Base-by-base conservation (phyloP, 2,329 filamentous ascomycete species). In the Talaromyces marneffei region DNA sequence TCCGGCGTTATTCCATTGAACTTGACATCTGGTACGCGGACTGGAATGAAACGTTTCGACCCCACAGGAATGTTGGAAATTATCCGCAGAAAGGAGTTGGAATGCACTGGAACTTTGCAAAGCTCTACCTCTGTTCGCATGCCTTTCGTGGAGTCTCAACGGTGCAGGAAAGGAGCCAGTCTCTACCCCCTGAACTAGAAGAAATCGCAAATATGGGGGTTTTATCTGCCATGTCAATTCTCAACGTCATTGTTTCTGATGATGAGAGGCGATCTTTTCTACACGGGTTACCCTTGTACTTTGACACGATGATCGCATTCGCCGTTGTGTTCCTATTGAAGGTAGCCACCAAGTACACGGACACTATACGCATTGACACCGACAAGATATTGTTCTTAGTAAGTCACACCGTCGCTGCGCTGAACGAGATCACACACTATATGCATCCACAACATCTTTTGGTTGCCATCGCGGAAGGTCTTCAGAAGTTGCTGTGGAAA, bases 21-120 rank as follows among this genome's bases (percentile, higher is more conserved):
- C 27, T 54, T n/a, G 60, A 77, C 71, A 39, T 27, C 9, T 53
- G 44, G 44, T 35, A 53, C n/a, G 57, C 57, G 16, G 57, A 53
- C 25, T 59, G 57, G 57, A 53, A 53, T 8, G 57, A 59, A 18
- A 52, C 31, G 7, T 59, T 59, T 33, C 50, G 67, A 33, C 71
- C 71, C 4, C 75, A 77, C 59, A 67, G 70, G 31, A 71, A 77
- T 50, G 72, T 81, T 4, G 73, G 75, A 7, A 72, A 75, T 18
- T 81, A 79, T 64, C 78, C 78, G 0, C 68, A 72, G 29, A 79
- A 79, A 64, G 78, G 78, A 2, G 77, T 79, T 8, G 70, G 69
- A 5, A 68, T 80, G 37, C 76, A 80, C 64, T 79, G 75, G 57
- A 72, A 80, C 60, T 81, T 79, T 66, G 78, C 77, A 8, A 75